Evolutionary conservation across 2,329 filamentous ascomycete species (phyloP).

Genomic region (Xylaria multiplex): DNA sequence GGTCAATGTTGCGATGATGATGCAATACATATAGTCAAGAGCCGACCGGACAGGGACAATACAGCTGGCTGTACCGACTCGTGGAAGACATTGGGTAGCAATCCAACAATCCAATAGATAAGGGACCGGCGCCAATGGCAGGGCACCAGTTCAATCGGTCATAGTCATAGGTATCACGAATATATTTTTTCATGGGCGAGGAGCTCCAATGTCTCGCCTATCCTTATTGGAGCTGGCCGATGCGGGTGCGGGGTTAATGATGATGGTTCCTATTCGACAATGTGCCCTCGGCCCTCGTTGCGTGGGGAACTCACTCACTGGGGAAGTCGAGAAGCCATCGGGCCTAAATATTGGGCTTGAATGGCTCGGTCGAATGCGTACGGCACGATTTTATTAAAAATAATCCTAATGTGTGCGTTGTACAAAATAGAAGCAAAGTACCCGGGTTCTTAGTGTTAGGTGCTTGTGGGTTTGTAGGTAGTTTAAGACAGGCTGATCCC

Average conservation of each 20-base stretch:
- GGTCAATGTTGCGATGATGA: background rate
- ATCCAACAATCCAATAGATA: constrained; percentile 28
- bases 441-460: too few relatives aligned
- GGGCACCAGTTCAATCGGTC: constrained; percentile 3
- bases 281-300: constrained; percentile 9
- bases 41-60: background rate
- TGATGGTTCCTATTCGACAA: constrained; percentile 26
- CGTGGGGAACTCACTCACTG: background rate
- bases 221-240: constrained; percentile 8
- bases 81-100: constrained; percentile 24
- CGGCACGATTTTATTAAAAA: too few relatives aligned
- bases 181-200: constrained; percentile 14
- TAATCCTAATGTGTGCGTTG: constrained; percentile 14
- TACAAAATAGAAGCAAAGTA: constrained; percentile 10
- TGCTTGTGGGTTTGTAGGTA: background rate
- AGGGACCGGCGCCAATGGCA: constrained; percentile 25
- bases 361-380: constrained; percentile 3
- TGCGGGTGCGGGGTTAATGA: constrained; percentile 25
- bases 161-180: constrained; percentile 18
- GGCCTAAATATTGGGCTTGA: constrained; percentile 2
- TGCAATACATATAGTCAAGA: background rate
- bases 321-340: background rate
- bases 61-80: constrained; percentile 8
- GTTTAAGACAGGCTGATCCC: constrained; percentile 6
- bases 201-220: constrained; percentile 1